These are phyloP conservation scores for Erodium chrysanthum DNA, from an alignment of 441 rosid species.

Conservation along the genomic window DNA sequence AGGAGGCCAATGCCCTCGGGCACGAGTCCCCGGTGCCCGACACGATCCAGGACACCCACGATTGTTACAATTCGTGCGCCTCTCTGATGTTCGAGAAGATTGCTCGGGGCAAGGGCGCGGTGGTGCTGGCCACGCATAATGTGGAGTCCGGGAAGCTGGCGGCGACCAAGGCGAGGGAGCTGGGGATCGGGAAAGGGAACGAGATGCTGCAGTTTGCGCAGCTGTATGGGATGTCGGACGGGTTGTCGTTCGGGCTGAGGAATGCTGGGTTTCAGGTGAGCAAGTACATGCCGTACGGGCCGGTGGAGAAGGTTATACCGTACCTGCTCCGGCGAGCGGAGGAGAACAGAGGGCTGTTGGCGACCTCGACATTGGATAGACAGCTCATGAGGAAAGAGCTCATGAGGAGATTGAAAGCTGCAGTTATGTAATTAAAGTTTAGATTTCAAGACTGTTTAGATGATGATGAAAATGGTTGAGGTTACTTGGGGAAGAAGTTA, in stretches of 20 bases:
- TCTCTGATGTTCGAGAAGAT: constrained; percentile 10
- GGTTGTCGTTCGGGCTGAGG: constrained; percentile 54
- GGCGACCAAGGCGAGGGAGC: constrained; percentile 39
- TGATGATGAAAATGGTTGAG: not conserved
- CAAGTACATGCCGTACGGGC: constrained; percentile 80
- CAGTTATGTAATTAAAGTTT: constrained; percentile 17
- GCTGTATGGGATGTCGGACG: constrained; percentile 79
- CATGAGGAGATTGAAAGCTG: constrained; percentile 35
- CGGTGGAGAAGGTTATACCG: constrained; percentile 58
- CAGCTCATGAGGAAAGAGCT: constrained; percentile 59
- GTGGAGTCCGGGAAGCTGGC: constrained; percentile 74
- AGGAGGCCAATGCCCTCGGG: no score
- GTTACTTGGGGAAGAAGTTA: not conserved
- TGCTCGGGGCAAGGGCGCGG: constrained; percentile 33
- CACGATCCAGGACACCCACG: no score
- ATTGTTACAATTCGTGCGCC: no score
- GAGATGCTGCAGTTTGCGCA: constrained; percentile 70
- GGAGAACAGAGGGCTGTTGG: constrained; percentile 69
- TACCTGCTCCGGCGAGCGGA: constrained; percentile 82
- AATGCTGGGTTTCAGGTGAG: constrained; percentile 82
- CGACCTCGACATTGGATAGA: constrained; percentile 52
- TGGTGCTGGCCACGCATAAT: constrained; percentile 72
- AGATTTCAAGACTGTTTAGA: not conserved
- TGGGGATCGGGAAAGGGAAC: constrained; percentile 44
- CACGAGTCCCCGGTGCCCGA: no score